These are phyloP conservation scores for thale cress (Arabidopsis thaliana) DNA, from an alignment of 345 rosid genomes.

Conservation along the genomic window DNA sequence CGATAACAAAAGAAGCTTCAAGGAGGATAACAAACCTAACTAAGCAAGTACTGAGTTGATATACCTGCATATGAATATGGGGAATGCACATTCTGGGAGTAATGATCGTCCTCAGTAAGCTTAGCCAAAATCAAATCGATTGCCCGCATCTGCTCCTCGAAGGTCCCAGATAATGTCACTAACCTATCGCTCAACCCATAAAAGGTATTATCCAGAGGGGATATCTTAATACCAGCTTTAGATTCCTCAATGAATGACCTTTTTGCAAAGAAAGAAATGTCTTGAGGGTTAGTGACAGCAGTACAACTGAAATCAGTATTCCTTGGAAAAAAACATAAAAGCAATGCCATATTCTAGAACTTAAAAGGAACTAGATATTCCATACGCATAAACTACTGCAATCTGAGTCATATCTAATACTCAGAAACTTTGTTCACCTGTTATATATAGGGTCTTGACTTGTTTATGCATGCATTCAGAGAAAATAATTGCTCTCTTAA, in stretches of 20 bases:
- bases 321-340: neutral
- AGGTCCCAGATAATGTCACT: slow-evolving; percentile 82
- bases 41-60: slow-evolving; percentile 39
- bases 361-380: slow-evolving; percentile 1
- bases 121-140: slow-evolving; percentile 84
- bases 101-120: slow-evolving; percentile 86
- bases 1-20: slow-evolving; percentile 22
- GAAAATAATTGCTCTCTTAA: neutral
- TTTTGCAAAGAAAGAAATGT: slow-evolving; percentile 26
- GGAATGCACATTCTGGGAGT: slow-evolving; percentile 74
- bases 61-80: slow-evolving; percentile 95
- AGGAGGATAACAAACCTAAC: slow-evolving; percentile 14
- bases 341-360: slow-evolving; percentile 12
- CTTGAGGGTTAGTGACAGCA: neutral
- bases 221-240: slow-evolving; percentile 93
- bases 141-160: slow-evolving; percentile 94
- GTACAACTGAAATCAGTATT: slow-evolving; percentile 21
- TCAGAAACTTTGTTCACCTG: slow-evolving; percentile 1
- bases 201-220: slow-evolving; percentile 84
- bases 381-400: slow-evolving; percentile 4
- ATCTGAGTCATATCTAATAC: slow-evolving; percentile 10
- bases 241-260: slow-evolving; percentile 98
- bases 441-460: neutral
- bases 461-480: slow-evolving; percentile 21
- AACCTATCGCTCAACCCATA: slow-evolving; percentile 94